phyloP scores from a whole-genome alignment of 78 protist species.

The Speleostelium caveatum region DNA sequence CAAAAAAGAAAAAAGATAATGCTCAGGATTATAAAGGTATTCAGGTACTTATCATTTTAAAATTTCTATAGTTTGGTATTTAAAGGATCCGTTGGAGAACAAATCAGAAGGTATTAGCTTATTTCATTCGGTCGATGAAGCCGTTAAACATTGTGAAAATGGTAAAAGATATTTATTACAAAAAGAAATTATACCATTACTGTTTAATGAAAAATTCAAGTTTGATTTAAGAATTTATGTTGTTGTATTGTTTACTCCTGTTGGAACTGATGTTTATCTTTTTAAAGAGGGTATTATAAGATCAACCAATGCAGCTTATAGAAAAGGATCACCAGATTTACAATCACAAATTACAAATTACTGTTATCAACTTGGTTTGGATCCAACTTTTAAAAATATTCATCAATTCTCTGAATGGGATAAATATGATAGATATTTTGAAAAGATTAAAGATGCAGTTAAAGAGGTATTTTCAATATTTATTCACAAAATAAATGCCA shows the following conservation, averaged over 20 bases:
- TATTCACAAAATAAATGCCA: not conserved
- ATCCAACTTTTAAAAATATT: conserved; percentile 14
- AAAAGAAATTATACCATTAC: conserved; percentile 30
- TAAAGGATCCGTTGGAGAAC: conserved; percentile 48
- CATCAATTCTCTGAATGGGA: conserved; percentile 18
- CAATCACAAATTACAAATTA: conserved; percentile 46
- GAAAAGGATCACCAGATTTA: not conserved
- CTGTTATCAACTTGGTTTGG: conserved; percentile 16
- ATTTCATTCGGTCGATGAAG: conserved; percentile 17
- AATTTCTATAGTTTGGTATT: conserved; percentile 24
- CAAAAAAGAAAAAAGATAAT: not conserved
- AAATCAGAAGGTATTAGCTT: conserved; percentile 33
- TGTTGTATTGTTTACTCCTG: not conserved
- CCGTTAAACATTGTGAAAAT: not conserved
- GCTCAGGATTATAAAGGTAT: too few relatives aligned
- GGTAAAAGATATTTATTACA: conserved; percentile 36
- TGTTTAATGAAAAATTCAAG: conserved; percentile 8
- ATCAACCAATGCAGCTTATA: conserved; percentile 22
- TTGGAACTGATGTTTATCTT: not conserved
- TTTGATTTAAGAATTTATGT: conserved; percentile 47
- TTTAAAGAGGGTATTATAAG: conserved; percentile 50
- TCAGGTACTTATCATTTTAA: not conserved
- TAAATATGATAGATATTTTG: not conserved
- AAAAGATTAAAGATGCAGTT: not conserved
- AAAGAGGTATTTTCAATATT: not conserved